Evolutionary conservation across 2,329 filamentous ascomycete genomes (phyloP).

Genomic region (Beauveria scarabaeidicola): DNA sequence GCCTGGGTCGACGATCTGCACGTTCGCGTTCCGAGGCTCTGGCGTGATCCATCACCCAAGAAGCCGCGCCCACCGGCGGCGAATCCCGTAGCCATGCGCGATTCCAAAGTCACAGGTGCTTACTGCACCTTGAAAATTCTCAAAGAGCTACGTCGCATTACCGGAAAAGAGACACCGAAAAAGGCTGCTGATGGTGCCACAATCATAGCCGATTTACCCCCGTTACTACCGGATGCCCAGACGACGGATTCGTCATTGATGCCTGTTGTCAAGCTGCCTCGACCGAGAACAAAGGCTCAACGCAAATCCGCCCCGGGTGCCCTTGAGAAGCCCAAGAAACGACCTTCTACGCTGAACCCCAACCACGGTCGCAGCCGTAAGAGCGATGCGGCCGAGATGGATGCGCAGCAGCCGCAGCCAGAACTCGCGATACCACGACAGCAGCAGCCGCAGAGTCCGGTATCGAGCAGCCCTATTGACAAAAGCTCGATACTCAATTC

Average conservation of each 20-base stretch:
- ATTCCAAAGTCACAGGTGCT: constrained; percentile 37
- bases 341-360: constrained; percentile 27
- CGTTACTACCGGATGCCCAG: constrained; percentile 1
- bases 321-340: constrained; percentile 22
- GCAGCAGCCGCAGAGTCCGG: background rate
- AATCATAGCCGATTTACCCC: constrained; percentile 9
- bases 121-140: constrained; percentile 37
- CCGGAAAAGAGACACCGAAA: constrained; percentile 16
- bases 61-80: constrained; percentile 25
- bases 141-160: constrained; percentile 29
- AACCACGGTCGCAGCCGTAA: constrained; percentile 26
- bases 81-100: constrained; percentile 35
- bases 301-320: constrained; percentile 34
- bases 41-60: constrained; percentile 42
- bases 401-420: background rate
- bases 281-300: constrained; percentile 22
- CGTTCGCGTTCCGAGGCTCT: constrained; percentile 48
- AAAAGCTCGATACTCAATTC: constrained; percentile 40
- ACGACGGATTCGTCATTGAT: background rate
- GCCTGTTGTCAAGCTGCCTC: constrained; percentile 8
- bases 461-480: background rate
- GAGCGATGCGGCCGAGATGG: constrained; percentile 15
- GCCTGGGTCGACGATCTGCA: constrained; percentile 60
- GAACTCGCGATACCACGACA: background rate
- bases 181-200: constrained; percentile 15